Conservation (phyloP, 2,329 filamentous ascomycete genomes). For the Claviceps digitariae region DNA sequence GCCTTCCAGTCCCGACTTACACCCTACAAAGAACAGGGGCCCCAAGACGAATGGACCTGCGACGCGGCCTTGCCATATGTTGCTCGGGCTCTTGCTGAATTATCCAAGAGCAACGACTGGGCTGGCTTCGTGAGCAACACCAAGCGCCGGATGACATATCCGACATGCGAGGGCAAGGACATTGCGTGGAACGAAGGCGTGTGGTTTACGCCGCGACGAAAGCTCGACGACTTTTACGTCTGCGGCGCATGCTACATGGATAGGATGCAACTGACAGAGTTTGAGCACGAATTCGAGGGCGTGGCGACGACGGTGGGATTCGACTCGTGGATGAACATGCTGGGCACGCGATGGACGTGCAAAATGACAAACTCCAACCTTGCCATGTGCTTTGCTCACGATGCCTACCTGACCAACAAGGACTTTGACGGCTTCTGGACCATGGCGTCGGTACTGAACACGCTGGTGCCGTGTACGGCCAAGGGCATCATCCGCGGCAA, state of each 20-base stretch:
- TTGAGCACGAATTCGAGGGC: constrained; percentile 16
- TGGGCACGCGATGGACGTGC: constrained; percentile 14
- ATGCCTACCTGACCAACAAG: constrained; percentile 12
- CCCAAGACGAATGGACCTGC: constrained; percentile 20
- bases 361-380: constrained; percentile 11
- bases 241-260: constrained; percentile 24
- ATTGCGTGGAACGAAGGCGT: constrained; percentile 10
- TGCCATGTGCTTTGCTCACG: constrained; percentile 13
- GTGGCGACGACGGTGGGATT: constrained; percentile 9
- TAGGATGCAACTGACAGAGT: constrained; percentile 15
- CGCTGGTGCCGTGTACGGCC: constrained; percentile 14
- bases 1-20: constrained; percentile 19
- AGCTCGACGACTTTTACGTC: constrained; percentile 14
- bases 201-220: constrained; percentile 15
- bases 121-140: constrained; percentile 13
- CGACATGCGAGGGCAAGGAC: constrained; percentile 16
- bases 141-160: constrained; percentile 12
- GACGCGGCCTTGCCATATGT: constrained; percentile 17
- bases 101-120: constrained; percentile 17
- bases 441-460: constrained; percentile 12
- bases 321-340: constrained; percentile 11
- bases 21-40: constrained; percentile 12
- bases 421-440: constrained; percentile 16
- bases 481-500: constrained; percentile 17
- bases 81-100: constrained; percentile 7